Conservation (phyloP, 192 early-diverging fungal species). For the Backusella circina region DNA sequence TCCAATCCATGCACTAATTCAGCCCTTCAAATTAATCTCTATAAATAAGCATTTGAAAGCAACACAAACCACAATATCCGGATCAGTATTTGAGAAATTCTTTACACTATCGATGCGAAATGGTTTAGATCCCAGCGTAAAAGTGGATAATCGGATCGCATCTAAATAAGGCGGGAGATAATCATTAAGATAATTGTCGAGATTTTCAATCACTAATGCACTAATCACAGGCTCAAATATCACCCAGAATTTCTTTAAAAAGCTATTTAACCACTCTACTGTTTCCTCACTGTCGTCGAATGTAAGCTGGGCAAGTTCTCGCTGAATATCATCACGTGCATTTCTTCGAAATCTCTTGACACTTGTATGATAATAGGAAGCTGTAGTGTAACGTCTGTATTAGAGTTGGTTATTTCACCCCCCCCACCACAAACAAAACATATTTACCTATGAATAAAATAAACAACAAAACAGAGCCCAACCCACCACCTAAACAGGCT, state of each 20-base stretch:
- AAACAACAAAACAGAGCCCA: conserved; percentile 15
- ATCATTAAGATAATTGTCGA: conserved; percentile 60
- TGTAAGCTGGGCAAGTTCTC: conserved; percentile 41
- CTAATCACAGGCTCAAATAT: conserved; percentile 77
- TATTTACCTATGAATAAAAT: conserved; percentile 27
- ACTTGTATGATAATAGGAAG: conserved; percentile 55
- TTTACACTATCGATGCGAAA: conserved; percentile 57
- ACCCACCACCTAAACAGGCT: conserved; percentile 17
- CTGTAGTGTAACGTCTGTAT: conserved; percentile 10
- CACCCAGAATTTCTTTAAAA: conserved; percentile 69
- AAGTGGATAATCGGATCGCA: conserved; percentile 54
- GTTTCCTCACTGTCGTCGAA: conserved; percentile 53
- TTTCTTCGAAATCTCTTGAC: conserved; percentile 48
- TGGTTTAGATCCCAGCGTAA: conserved; percentile 64
- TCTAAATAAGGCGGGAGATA: conserved; percentile 64
- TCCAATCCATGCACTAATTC: conserved; percentile 67
- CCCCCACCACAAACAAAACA: background rate
- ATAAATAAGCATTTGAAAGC: background rate
- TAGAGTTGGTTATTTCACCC: background rate
- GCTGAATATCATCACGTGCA: conserved; percentile 54
- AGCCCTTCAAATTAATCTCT: background rate
- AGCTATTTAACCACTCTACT: conserved; percentile 78
- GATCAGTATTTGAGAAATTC: conserved; percentile 54
- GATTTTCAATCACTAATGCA: conserved; percentile 55
- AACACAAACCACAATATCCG: conserved; percentile 44